Base-by-base conservation (phyloP, 192 early-diverging fungal species). In the Mortierella hygrophila region DNA sequence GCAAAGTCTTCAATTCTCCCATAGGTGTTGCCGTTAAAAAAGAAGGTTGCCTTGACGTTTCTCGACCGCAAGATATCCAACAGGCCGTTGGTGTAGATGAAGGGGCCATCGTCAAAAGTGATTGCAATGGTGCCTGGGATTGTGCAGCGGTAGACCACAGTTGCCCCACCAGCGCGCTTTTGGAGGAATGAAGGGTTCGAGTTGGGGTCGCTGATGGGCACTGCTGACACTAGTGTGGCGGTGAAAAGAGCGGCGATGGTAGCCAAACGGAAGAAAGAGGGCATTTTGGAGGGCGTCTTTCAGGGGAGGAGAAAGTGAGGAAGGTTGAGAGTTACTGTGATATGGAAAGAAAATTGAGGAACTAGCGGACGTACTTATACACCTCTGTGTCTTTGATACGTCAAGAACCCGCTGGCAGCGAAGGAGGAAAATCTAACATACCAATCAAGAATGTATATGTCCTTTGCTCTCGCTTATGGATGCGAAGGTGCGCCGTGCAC, bases 81-180 rank as follows among this genome's bases (percentile, higher is more conserved):
- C 20, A 88, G 68, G 0, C 47, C 46, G 42, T 76, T 40, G 21
- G 85, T 88, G 11, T 54, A 75, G 6, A 82, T 11, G 41, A 68
- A 70, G 9, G 81, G 81, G 3, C 70, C 81, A 52, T 82, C 81
- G 37, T 82, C 81, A 46, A 82, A 82, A 0, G 81, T 82, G 20
- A 76, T 42, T 6, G 93, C 92, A 63, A 92, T 83, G 1, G 80
- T 80, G 26, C 88, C 83, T 5, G 85, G 80, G 4, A 78, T 47
- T 5, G 74, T 78, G 77, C 89, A 93, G 2, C 49, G 65, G 46
- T 38, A 79, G 40, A 89, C 88, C 38, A 74, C 38, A 0, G 37
- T 35, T 10, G 86, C 80, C 13, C 16, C 54, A 1, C 11, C 60
- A 2, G 60, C 46, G 16, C 41, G 71, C 41, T 72, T 72, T 72